Evolutionary conservation across 805 yeast species (phyloP), one percentile per base, ranked within the genome.

Genomic region (Yamadazyma scolyti): DNA sequence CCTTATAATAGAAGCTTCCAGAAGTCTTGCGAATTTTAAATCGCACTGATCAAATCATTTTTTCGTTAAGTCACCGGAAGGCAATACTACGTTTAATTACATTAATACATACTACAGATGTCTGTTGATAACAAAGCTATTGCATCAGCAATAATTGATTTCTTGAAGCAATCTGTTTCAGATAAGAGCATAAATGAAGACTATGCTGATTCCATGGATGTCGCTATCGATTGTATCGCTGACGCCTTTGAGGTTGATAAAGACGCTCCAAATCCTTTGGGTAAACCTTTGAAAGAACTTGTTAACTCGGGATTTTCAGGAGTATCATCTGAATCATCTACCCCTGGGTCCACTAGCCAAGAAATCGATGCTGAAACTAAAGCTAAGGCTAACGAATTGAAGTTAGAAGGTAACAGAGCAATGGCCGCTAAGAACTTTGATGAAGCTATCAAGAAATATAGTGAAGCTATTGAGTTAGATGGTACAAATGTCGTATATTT

Each of bases 171-270:
- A 11, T 61, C 84, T 8, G 73, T 82, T 12, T 52, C 70, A 27
- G 70, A 72, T 40, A 83, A 84, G 25, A 73, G 73, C 25, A 74
- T 89, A 27, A 61, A 81, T 21, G 83, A 79, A 40, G 97, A 90
- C 42, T 85, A 79, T 52, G 71, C 72, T 34, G 97, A 93, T 46
- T 86, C 96, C 7, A 69, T 90, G 46, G 96, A 88, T 44, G 95
- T 90, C 30, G 97, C 97, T 39, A 73, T 88, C 44, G 96, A 87
- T 52, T 87, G 97, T 65, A 76, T 93, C 36, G 76, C 84, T 15
- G 97, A 89, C 48, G 87, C 95, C 8, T 90, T 82, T 54, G 79
- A 69, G 29, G 78, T 89, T 16, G 68, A 73, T 42, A 69, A 71
- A 44, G 79, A 72, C 16, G 69, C 70, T 20, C 46, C 58, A 20